Evolutionary conservation across 495 filamentous ascomycete genomes (phyloP), one percentile per base, ranked within the genome.

Genomic region (Penicillium ochrochloron): DNA sequence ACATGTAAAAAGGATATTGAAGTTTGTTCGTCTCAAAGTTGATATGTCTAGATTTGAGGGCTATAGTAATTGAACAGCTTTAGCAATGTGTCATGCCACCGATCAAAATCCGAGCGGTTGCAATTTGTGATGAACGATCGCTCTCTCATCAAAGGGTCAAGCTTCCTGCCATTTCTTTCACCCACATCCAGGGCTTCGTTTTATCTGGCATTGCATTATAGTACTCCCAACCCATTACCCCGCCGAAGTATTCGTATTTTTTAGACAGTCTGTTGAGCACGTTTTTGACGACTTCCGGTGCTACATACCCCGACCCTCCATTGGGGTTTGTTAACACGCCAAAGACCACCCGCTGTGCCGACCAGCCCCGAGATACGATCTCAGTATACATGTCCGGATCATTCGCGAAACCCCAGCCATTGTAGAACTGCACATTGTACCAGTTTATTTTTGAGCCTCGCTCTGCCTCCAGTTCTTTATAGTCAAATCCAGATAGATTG

Each of bases 371-470:
- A 4, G 76, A 61, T n/a, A 94, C 73, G 57, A 91, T 86, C 42
- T 78, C 71, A 55, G 90, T 85, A 66, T 89, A 93, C 71, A 84
- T 82, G 21, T 75, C 66, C 0, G 86, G 82, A 65, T 80, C 82
- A 14, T 79, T 79, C 31, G 90, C 79, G 33, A 79, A 79, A 15
- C 91, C 92, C 84, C 89, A 95, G 2, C 90, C 90, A 67, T 88
- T 90, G 71, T 96, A 96, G 70, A 95, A 94, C 71, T 95, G 92
- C 11, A 86, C 77, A 65, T 94, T 94, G 67, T 95, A 94, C 86
- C 91, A 96, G n/a, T 76, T 80, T 39, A 94, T 90, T 64, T 88
- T 83, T 14, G 74, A 68, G 3, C 89, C 90, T 8, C 88, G 80
- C 76, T 83, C 80, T 17, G 80, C 75, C 71, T 93, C 90, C 35